Evolutionary conservation across 1,284 basidiomycete species (phyloP).

Genomic region (Malassezia brasiliensis): DNA sequence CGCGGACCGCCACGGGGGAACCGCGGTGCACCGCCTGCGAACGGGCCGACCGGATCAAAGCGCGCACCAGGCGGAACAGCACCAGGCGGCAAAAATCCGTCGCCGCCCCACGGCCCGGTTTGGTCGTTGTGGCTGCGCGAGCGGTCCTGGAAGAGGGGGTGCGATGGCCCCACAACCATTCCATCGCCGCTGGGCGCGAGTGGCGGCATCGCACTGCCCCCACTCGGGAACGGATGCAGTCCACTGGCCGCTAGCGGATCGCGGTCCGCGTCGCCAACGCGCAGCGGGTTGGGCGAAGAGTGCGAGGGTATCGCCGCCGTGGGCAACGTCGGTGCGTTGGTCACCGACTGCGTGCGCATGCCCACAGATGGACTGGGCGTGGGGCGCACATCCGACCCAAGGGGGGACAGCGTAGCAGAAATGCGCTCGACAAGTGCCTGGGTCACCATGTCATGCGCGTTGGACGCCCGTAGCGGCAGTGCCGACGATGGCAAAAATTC

Average conservation of each 20-base stretch:
- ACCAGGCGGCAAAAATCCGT: slow-evolving; percentile 5
- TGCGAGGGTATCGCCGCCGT: neutral
- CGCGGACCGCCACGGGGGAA: neutral
- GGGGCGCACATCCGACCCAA: neutral
- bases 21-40: neutral
- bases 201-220: neutral
- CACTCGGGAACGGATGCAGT: neutral
- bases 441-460: neutral
- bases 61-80: slow-evolving; percentile 13
- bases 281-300: neutral
- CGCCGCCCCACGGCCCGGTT: neutral
- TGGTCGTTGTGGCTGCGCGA: neutral
- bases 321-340: neutral
- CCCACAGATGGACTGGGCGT: neutral
- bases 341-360: neutral
- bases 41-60: slow-evolving; percentile 8
- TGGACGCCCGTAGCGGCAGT: neutral
- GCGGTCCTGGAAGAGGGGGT: slow-evolving; percentile 6
- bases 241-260: slow-evolving; percentile 13
- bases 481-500: neutral
- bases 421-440: neutral
- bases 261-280: slow-evolving; percentile 13
- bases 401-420: neutral
- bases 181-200: slow-evolving; percentile 3
- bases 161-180: slow-evolving; percentile 14